Percentiles rank a stretch among this genome's conserved stretches.
phyloP scores from a whole-genome alignment of 106 monocot species.

The Dioscorea alata region DNA sequence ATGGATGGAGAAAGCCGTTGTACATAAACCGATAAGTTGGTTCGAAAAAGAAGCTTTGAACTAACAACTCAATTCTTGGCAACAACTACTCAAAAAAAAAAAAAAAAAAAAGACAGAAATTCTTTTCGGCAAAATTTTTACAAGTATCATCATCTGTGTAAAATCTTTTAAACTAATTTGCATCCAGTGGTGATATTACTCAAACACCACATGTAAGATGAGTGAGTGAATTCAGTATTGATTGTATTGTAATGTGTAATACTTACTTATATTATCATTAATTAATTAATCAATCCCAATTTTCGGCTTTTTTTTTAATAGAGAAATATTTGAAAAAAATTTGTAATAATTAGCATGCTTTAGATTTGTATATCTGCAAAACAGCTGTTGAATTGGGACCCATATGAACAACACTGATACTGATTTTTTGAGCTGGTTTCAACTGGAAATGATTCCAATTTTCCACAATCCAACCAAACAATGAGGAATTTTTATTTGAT shows the following conservation, averaged over 20 bases:
- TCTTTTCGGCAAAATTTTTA: conserved; percentile 10
- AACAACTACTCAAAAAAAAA: not conserved
- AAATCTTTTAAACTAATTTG: not conserved
- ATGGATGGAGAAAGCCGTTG: conserved; percentile 8
- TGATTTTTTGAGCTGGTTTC: not conserved
- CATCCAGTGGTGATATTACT: not conserved
- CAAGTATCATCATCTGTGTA: conserved; percentile 1
- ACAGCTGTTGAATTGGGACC: not conserved
- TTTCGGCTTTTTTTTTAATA: not conserved
- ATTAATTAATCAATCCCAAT: not conserved
- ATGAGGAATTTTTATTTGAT: not conserved
- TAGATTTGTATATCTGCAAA: not conserved
- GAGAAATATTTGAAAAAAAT: not conserved
- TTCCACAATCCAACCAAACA: not conserved
- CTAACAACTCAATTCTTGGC: not conserved
- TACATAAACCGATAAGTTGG: conserved; percentile 15
- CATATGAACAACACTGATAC: not conserved
- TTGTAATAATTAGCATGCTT: not conserved
- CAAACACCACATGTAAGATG: conserved; percentile 11
- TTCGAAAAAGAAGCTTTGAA: conserved; percentile 10
- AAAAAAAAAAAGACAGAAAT: too few species aligned
- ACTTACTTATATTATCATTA: conserved; percentile 2
- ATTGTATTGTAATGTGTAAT: not conserved
- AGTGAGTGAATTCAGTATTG: not conserved
- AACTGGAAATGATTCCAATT: not conserved